A percentile compares a stretch with the other conserved stretches of the same genome.
phyloP scores from a whole-genome alignment of 192 early-diverging fungal species.

The Coemansia guatemalensis region DNA sequence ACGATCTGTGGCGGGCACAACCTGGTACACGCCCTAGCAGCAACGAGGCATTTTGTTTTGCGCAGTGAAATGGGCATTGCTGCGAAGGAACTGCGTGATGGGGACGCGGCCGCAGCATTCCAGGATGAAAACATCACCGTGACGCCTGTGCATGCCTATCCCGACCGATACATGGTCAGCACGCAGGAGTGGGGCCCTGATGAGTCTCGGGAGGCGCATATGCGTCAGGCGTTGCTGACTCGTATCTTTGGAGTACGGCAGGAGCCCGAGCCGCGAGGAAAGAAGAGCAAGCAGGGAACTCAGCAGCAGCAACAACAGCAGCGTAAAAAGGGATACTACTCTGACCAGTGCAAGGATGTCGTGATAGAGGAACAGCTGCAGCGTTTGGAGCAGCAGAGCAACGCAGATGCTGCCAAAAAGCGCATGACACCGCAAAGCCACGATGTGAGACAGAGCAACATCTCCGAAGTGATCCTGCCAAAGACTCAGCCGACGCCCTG shows the following conservation, averaged over 20 bases:
- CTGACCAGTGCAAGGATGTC: constrained; percentile 28
- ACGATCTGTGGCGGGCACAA: constrained; percentile 75
- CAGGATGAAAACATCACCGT: constrained; percentile 68
- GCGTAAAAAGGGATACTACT: constrained; percentile 37
- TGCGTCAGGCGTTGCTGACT: constrained; percentile 19
- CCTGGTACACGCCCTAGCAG: constrained; percentile 74
- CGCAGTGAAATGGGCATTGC: constrained; percentile 59
- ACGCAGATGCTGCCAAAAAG: constrained; percentile 31
- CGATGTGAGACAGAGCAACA: constrained; percentile 7
- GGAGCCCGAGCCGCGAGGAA: constrained; percentile 3
- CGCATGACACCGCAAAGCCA: constrained; percentile 29
- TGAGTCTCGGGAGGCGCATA: constrained; percentile 24
- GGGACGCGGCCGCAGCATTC: constrained; percentile 46
- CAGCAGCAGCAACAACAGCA: constrained; percentile 12
- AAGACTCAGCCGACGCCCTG: constrained; percentile 52
- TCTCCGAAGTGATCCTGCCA: constrained; percentile 25
- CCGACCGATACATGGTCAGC: constrained; percentile 38
- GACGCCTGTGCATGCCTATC: constrained; percentile 64
- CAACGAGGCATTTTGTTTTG: constrained; percentile 77
- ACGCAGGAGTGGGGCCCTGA: constrained; percentile 21
- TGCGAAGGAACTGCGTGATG: constrained; percentile 57
- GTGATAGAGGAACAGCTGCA: constrained; percentile 33
- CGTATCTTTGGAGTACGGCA: constrained; percentile 38
- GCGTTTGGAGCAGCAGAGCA: constrained; percentile 28
- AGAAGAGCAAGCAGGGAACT: constrained; percentile 9